Evolutionary conservation across 2,329 filamentous ascomycete species (phyloP), one percentile per base, ranked within the genome.

Genomic region (Stylonectria norvegica): DNA sequence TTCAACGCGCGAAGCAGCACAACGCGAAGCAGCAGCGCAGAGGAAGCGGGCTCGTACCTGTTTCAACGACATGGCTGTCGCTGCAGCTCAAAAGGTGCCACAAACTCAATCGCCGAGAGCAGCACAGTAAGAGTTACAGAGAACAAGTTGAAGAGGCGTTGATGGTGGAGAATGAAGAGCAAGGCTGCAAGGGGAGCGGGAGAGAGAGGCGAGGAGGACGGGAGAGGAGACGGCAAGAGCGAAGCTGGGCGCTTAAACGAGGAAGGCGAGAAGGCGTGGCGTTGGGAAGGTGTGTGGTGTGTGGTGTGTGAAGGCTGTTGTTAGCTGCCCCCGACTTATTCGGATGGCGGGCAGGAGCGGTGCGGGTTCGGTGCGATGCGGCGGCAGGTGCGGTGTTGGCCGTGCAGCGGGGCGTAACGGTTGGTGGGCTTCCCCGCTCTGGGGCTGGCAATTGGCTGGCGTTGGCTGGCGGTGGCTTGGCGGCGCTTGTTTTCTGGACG

Each of bases 41-140:
- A 34, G 28, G 20, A 34, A 27, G 29, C 33, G 33, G 10, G n/a
- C 38, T 59, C 66, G 46, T 65, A 80, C 77, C 68, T 79, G 76
- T 68, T 81, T 81, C 56, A 81, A 65, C 50, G 77, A 79, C 77
- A 81, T 81, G 55, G 48, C 61, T 55, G 61, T 52, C 53, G 51
- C 47, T 47, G 44, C 51, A 45, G 48, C 51, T 38, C 44, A 49
- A 28, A 43, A n/a, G 20, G 31, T 41, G 48, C 55, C 43, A 46
- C 53, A 49, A n/a, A 32, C 28, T 29, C 18, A 25, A 41, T 20
- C 11, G 22, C 20, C 10, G 12, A 15, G 34, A 36, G 22, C 5
- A 20, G 16, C 8, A 14, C 6, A 10, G 7, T 17, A 8, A 25
- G 18, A 20, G 20, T 17, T 12, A 22, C 7, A 14, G 22, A 14